Conservation (phyloP, 2,329 filamentous ascomycete genomes). For the Tolypocladium cylindrosporum region DNA sequence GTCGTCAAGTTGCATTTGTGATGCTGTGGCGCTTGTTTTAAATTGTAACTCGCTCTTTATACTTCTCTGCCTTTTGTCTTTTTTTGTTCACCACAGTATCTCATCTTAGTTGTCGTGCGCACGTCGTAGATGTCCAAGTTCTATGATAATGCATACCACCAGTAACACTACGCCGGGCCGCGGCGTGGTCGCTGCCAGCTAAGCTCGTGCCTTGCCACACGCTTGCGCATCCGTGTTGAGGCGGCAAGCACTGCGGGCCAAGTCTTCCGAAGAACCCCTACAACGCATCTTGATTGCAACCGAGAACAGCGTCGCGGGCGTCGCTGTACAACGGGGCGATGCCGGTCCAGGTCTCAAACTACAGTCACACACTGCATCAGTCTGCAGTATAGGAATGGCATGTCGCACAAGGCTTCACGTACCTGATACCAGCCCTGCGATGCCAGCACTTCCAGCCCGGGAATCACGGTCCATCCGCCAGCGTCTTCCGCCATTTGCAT, state of each 20-base stretch:
- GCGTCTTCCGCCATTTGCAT: constrained; percentile 73
- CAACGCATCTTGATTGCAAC: constrained; percentile 4
- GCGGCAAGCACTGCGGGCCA: neutral
- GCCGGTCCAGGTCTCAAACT: constrained; percentile 79
- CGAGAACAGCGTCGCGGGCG: constrained; percentile 52
- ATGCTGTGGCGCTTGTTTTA: neutral
- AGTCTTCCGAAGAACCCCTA: neutral
- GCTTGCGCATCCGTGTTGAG: neutral
- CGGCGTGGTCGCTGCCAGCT: neutral
- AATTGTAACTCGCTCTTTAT: neutral
- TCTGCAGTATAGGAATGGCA: neutral
- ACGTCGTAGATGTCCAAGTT: neutral
- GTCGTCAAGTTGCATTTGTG: neutral
- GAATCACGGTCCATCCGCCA: constrained; percentile 68
- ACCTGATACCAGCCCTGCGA: constrained; percentile 87
- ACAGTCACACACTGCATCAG: constrained; percentile 9
- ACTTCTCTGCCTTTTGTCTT: neutral
- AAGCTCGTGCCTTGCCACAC: neutral
- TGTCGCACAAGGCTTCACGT: constrained; percentile 19
- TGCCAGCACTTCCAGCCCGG: constrained; percentile 79
- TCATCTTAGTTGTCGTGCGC: too few relatives aligned
- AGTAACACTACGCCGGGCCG: neutral
- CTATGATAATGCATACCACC: neutral
- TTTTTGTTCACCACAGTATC: neutral
- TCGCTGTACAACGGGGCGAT: constrained; percentile 64